A percentile compares a stretch with the other conserved stretches of the same genome.
These are phyloP conservation scores for Yarrowia sp. DNA, from an alignment of 805 yeast genomes.

Conservation along the genomic window DNA sequence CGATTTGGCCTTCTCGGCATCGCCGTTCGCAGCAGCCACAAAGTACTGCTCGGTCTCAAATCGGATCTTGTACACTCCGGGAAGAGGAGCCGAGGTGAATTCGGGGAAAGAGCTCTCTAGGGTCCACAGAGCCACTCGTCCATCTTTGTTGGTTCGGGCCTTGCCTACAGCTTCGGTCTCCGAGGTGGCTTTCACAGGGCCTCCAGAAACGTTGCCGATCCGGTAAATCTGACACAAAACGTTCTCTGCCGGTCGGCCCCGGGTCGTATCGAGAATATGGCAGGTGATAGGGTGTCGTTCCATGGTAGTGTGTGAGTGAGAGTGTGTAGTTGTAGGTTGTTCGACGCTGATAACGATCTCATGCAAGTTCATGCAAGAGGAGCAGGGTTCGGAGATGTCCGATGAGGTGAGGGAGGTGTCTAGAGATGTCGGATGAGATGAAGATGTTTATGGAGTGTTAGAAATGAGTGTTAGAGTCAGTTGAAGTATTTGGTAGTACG, in stretches of 20 bases:
- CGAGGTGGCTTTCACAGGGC: conserved; percentile 44
- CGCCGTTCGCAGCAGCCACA: conserved; percentile 43
- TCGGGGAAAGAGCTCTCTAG: conserved; percentile 41
- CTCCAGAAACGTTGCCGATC: conserved; percentile 42
- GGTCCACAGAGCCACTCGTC: conserved; percentile 76
- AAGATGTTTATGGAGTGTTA: too few species aligned
- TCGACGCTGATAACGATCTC: conserved; percentile 29
- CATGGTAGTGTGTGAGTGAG: conserved; percentile 41
- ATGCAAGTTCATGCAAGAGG: conserved; percentile 15
- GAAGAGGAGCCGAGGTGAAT: conserved; percentile 54
- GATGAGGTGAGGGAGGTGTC: not conserved
- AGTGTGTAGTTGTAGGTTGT: not conserved
- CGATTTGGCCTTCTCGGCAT: conserved; percentile 44
- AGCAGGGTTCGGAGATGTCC: conserved; percentile 28
- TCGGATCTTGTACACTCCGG: conserved; percentile 77
- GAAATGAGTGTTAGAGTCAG: too few species aligned
- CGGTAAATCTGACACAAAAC: conserved; percentile 64
- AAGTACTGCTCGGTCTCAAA: conserved; percentile 79
- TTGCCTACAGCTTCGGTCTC: conserved; percentile 61
- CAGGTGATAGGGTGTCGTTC: conserved; percentile 74
- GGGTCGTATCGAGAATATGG: conserved; percentile 84
- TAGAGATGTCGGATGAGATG: too few species aligned
- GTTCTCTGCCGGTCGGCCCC: conserved; percentile 80
- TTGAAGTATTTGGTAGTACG: too few species aligned
- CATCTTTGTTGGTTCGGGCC: conserved; percentile 78